These are phyloP conservation scores for Liquidambar formosana DNA, from an alignment of 164 flowering plant species.

Conservation along the genomic window DNA sequence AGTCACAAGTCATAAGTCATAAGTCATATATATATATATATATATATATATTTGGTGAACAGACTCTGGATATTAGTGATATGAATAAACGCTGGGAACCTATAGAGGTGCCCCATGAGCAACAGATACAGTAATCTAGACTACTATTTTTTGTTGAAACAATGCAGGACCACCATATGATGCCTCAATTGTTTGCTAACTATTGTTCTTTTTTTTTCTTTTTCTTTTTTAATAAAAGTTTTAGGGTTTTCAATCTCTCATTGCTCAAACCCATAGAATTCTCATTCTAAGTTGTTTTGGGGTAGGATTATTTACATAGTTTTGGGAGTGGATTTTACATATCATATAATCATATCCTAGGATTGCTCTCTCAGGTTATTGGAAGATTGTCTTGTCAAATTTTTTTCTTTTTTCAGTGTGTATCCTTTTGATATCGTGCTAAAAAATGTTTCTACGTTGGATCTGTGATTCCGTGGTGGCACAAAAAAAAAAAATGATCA, in stretches of 20 bases:
- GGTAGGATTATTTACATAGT: not conserved
- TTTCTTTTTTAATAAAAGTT: too few relatives aligned
- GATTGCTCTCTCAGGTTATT: not conserved
- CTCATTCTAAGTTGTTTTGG: not conserved
- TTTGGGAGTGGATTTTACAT: not conserved
- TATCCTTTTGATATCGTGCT: not conserved
- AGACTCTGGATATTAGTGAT: too few relatives aligned
- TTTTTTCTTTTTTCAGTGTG: too few relatives aligned
- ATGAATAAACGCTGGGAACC: too few relatives aligned
- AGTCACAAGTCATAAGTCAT: too few relatives aligned
- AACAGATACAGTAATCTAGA: too few relatives aligned
- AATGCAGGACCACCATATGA: not conserved
- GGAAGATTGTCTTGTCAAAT: not conserved
- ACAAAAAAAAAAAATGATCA: not conserved
- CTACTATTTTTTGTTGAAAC: not conserved
- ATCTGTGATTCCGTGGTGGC: not conserved
- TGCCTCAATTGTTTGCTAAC: not conserved
- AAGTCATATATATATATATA: too few relatives aligned
- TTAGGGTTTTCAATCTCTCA: not conserved
- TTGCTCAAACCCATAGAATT: not conserved
- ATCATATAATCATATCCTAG: not conserved
- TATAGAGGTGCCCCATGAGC: too few relatives aligned
- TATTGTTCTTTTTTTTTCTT: not conserved
- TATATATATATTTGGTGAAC: too few relatives aligned
- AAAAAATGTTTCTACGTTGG: too few relatives aligned